These are phyloP conservation scores for Calocybe gangraenosa DNA, from an alignment of 768 basidiomycete species.

Conservation along the genomic window DNA sequence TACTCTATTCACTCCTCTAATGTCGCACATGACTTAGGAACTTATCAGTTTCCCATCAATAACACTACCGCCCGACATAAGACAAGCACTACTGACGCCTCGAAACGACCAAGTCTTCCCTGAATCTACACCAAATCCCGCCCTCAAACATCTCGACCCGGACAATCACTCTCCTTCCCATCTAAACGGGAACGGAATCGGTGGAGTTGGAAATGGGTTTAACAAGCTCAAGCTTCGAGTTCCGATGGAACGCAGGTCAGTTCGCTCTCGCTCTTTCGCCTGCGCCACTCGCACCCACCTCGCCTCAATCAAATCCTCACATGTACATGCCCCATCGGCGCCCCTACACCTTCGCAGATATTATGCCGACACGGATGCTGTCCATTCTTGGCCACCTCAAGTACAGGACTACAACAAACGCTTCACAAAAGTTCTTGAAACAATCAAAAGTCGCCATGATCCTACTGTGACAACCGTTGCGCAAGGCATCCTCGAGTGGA, in stretches of 20 bases:
- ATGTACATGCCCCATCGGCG: background rate
- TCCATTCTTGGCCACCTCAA: slow-evolving; percentile 84
- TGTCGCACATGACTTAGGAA: slow-evolving; percentile 50
- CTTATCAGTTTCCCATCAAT: slow-evolving; percentile 82
- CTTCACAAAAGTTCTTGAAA: slow-evolving; percentile 83
- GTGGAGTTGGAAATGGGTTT: slow-evolving; percentile 30
- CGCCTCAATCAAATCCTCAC: slow-evolving; percentile 2
- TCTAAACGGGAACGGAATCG: background rate
- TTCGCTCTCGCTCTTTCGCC: slow-evolving; percentile 7
- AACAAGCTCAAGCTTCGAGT: slow-evolving; percentile 68
- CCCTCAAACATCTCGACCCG: slow-evolving; percentile 43
- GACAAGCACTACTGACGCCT: slow-evolving; percentile 55
- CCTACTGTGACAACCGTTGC: slow-evolving; percentile 97
- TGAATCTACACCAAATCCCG: slow-evolving; percentile 78
- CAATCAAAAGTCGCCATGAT: slow-evolving; percentile 93
- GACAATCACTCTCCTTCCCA: slow-evolving; percentile 14
- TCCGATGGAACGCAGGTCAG: slow-evolving; percentile 80
- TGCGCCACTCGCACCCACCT: slow-evolving; percentile 1
- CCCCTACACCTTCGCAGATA: slow-evolving; percentile 48
- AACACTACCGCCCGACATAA: slow-evolving; percentile 61
- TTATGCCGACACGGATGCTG: slow-evolving; percentile 70
- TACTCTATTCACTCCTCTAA: background rate
- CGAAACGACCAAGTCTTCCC: slow-evolving; percentile 51
- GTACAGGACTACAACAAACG: slow-evolving; percentile 88
- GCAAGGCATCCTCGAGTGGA: slow-evolving; percentile 97